Percentiles rank a stretch among this genome's conserved stretches.
Conservation (phyloP, 2,329 filamentous ascomycete species). For the Cladosporium halotolerans region DNA sequence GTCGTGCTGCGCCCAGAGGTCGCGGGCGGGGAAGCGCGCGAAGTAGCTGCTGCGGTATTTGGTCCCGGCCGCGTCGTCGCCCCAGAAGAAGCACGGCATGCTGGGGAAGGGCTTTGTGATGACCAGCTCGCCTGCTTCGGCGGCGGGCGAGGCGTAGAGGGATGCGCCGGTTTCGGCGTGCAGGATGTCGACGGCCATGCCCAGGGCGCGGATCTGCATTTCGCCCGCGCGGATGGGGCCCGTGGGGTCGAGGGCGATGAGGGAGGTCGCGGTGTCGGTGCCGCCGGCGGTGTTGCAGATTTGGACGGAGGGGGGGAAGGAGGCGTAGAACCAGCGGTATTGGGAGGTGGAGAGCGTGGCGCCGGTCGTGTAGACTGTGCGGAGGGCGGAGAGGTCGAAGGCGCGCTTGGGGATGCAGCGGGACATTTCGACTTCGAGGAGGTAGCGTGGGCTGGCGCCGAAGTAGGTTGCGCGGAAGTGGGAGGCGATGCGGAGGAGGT, state of each 20-base stretch:
- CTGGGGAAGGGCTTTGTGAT: conserved; percentile 42
- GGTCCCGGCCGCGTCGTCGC: conserved; percentile 31
- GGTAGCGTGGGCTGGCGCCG: conserved; percentile 40
- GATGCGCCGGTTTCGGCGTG: conserved; percentile 34
- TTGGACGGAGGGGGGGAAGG: conserved; percentile 34
- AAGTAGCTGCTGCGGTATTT: conserved; percentile 44
- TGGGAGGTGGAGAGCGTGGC: conserved; percentile 38
- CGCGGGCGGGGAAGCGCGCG: conserved; percentile 34
- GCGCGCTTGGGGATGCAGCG: conserved; percentile 30
- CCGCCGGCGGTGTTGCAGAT: conserved; percentile 42
- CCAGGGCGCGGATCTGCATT: conserved; percentile 41
- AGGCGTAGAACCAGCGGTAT: conserved; percentile 42
- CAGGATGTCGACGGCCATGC: conserved; percentile 43
- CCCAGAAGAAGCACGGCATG: conserved; percentile 43
- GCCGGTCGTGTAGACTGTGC: conserved; percentile 42
- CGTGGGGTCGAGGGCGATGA: conserved; percentile 38
- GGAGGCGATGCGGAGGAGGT: conserved; percentile 32
- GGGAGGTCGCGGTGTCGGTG: conserved; percentile 42
- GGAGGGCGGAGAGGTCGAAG: conserved; percentile 34
- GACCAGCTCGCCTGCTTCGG: conserved; percentile 41
- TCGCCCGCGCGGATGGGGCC: conserved; percentile 40
- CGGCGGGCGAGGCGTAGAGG: conserved; percentile 23
- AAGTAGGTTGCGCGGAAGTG: conserved; percentile 37
- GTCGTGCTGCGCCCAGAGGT: conserved; percentile 43
- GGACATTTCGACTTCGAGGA: conserved; percentile 38